These are phyloP conservation scores for Eucalyptus curtisii DNA, from an alignment of 345 rosid genomes.

Conservation along the genomic window DNA sequence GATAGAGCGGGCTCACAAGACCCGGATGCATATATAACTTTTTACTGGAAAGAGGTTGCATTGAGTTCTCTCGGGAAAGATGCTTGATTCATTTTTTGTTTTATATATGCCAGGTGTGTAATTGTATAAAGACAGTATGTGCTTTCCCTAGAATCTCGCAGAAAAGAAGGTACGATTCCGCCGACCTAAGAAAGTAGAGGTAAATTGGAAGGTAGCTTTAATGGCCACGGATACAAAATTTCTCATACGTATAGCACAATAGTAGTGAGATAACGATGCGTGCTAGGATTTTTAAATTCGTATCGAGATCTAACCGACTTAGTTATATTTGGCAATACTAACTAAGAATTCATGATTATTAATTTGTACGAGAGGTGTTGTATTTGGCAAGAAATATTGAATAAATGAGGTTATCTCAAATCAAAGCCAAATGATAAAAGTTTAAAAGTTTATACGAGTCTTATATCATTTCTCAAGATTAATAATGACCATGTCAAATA, in stretches of 20 bases:
- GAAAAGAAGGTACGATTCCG: neutral
- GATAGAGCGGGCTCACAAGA: accelerated
- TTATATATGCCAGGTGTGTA: neutral
- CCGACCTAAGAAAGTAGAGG: neutral
- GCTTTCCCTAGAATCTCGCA: neutral
- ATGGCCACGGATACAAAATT: neutral
- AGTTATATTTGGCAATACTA: neutral
- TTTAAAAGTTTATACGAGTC: neutral
- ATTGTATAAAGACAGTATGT: neutral
- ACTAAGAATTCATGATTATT: neutral
- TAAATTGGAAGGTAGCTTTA: neutral
- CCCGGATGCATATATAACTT: neutral
- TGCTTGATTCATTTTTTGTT: neutral
- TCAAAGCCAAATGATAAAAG: neutral
- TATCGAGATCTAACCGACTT: neutral
- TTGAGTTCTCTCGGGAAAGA: neutral
- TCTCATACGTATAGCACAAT: accelerated
- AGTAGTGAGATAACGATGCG: neutral
- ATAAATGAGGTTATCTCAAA: neutral
- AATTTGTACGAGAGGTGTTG: neutral
- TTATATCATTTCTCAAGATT: neutral
- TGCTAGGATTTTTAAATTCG: neutral
- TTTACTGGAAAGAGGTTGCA: neutral
- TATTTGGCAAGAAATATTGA: neutral
- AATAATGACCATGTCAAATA: neutral